These are phyloP conservation scores for Leptographium galeiforme DNA, from an alignment of 2,329 filamentous ascomycete genomes.

Conservation along the genomic window DNA sequence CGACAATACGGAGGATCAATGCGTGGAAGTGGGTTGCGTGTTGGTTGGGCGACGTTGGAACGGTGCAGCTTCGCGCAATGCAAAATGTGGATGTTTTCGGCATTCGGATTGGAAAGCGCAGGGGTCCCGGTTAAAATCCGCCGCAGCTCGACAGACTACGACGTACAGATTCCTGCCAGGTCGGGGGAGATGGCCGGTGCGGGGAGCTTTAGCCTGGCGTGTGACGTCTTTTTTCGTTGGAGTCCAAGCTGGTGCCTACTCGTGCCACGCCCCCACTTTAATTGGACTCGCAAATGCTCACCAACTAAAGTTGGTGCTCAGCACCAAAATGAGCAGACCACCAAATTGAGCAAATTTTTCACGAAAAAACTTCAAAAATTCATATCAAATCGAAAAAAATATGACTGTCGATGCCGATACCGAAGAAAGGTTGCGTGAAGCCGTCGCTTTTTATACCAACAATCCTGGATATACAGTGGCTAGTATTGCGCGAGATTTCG, in stretches of 20 bases:
- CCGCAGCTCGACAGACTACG: background rate
- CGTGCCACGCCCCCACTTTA: background rate
- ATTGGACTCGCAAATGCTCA: background rate
- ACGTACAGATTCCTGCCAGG: background rate
- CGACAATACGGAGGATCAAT: background rate
- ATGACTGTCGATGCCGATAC: background rate
- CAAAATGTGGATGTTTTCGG: background rate
- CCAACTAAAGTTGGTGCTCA: background rate
- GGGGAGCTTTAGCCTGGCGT: background rate
- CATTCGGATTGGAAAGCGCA: background rate
- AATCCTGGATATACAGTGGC: background rate
- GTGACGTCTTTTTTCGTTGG: background rate
- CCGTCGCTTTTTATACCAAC: background rate
- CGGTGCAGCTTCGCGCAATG: background rate
- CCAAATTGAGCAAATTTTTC: background rate
- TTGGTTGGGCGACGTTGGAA: background rate
- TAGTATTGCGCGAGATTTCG: background rate
- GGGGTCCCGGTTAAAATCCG: background rate
- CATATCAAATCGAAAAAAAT: background rate
- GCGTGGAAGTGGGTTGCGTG: background rate
- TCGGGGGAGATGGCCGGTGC: background rate
- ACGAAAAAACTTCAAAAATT: background rate
- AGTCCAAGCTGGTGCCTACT: background rate
- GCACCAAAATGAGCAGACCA: background rate
- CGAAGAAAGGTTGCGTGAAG: background rate